These are phyloP conservation scores for Penicillium sp. DNA, from an alignment of 2,329 filamentous ascomycete species.

Conservation along the genomic window DNA sequence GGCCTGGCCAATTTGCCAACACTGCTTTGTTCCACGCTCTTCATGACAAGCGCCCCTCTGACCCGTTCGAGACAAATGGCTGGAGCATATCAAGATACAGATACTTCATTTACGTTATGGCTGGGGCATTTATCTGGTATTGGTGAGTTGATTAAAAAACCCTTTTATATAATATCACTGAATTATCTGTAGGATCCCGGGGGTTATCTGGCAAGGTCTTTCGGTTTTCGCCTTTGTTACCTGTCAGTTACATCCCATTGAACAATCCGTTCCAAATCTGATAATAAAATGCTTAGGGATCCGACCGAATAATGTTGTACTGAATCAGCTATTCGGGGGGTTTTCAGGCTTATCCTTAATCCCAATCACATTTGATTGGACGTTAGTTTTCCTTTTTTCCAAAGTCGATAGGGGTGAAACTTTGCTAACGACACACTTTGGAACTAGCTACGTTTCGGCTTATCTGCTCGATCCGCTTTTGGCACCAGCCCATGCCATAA, in stretches of 20 bases:
- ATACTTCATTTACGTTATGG: constrained; percentile 63
- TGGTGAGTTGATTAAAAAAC: constrained; percentile 41
- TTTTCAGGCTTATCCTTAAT: constrained; percentile 69
- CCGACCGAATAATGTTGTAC: constrained; percentile 61
- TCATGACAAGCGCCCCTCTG: constrained; percentile 63
- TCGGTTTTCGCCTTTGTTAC: constrained; percentile 70
- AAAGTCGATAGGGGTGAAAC: neutral
- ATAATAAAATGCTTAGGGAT: constrained; percentile 40
- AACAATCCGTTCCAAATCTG: neutral
- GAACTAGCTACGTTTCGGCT: constrained; percentile 24
- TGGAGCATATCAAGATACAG: constrained; percentile 66
- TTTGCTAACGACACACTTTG: constrained; percentile 8
- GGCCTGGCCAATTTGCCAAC: constrained; percentile 67
- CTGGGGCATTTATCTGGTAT: constrained; percentile 64
- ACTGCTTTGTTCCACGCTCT: constrained; percentile 71
- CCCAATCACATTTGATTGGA: constrained; percentile 61
- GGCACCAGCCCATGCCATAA: constrained; percentile 33
- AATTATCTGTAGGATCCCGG: constrained; percentile 52
- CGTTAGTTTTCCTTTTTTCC: constrained; percentile 22
- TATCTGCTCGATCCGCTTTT: constrained; percentile 37
- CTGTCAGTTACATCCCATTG: constrained; percentile 47
- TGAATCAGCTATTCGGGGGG: constrained; percentile 64
- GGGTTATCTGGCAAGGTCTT: constrained; percentile 67
- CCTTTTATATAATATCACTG: neutral
- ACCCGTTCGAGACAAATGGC: constrained; percentile 61